Evolutionary conservation across 495 filamentous ascomycete genomes (phyloP), one percentile per base, ranked within the genome.

Genomic region (Daldinia vernicosa): DNA sequence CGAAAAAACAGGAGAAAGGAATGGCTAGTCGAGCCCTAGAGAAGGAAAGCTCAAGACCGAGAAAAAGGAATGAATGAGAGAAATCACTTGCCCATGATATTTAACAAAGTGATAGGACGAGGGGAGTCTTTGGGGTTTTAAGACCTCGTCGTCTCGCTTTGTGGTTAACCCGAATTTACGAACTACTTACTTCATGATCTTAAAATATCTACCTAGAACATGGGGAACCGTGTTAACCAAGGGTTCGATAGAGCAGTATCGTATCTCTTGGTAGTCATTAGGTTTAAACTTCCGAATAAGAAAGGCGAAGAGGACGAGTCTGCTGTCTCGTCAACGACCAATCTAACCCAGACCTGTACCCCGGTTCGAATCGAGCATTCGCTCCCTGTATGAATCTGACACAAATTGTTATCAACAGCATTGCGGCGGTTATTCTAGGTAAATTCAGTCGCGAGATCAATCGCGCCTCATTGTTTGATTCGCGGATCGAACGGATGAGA

Each of bases 291-390:
- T 27, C 32, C 32, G 14, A 63, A 43, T 52, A 53, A 57, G 35
- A 63, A 43, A 69, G 17, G 60, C n/a, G 40, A 56, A 35, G 7
- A 33, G 14, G 19, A 30, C 15, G n/a, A 59, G 45, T 15, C 9
- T 24, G 11, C 43, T 24, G 9, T 9, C 22, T 45, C 32, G 14
- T 33, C 5, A n/a, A 40, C 28, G 19, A 33, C 33, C 55, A 65
- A 63, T 71, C 27, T 71, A 67, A 43, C 47, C 35, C 40, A 63
- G 15, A 67, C 69, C 63, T 55, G 69, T 45, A 54, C 69, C 63
- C 53, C 26, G 52, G 37, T 39, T 30, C 30, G 26, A 47, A 57
- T 35, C 47, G 35, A 45, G 35, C 45, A 3, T 24, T 51, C 35
- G 43, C 32, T 69, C 8, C 35, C 26, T 22, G 28, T 22, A 43